A percentile compares a stretch with the other conserved stretches of the same genome.
Conservation (phyloP, 352 stramenopile genomes). For the Phytophthora pini region DNA sequence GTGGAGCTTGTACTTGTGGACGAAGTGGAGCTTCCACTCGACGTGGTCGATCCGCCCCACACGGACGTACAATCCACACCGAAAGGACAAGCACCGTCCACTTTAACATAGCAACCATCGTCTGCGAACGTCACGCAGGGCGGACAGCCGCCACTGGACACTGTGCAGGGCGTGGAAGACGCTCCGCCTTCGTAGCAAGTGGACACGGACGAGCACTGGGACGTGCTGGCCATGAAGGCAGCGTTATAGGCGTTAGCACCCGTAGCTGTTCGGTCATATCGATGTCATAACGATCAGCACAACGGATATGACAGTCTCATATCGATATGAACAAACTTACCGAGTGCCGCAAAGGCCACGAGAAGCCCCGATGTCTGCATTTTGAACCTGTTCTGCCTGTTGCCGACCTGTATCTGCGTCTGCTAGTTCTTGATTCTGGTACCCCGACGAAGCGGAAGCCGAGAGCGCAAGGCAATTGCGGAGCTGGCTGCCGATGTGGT, state of each 20-base stretch:
- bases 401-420: slow-evolving; percentile 14
- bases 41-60: slow-evolving; percentile 26
- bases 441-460: slow-evolving; percentile 29
- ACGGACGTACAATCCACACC: slow-evolving; percentile 37
- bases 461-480: background rate
- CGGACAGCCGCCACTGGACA: slow-evolving; percentile 37
- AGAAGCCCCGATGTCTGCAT: slow-evolving; percentile 30
- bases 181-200: slow-evolving; percentile 42
- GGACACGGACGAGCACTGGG: slow-evolving; percentile 33
- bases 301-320: no score
- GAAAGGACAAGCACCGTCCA: slow-evolving; percentile 37
- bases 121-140: slow-evolving; percentile 46
- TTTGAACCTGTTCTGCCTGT: background rate
- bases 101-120: slow-evolving; percentile 46
- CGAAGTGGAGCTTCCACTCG: slow-evolving; percentile 15
- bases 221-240: slow-evolving; percentile 26
- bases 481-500: slow-evolving; percentile 14
- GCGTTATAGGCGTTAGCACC: slow-evolving; percentile 1
- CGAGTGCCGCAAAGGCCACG: slow-evolving; percentile 16
- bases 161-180: slow-evolving; percentile 29
- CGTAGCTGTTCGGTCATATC: slow-evolving; percentile 4
- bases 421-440: slow-evolving; percentile 17
- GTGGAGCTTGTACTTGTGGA: slow-evolving; percentile 15
- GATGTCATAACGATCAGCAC: background rate
- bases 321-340: slow-evolving; percentile 10